A percentile compares a stretch with the other conserved stretches of the same genome.
phyloP scores from a whole-genome alignment of 2,329 filamentous ascomycete species.

The Spiromastix sp. region DNA sequence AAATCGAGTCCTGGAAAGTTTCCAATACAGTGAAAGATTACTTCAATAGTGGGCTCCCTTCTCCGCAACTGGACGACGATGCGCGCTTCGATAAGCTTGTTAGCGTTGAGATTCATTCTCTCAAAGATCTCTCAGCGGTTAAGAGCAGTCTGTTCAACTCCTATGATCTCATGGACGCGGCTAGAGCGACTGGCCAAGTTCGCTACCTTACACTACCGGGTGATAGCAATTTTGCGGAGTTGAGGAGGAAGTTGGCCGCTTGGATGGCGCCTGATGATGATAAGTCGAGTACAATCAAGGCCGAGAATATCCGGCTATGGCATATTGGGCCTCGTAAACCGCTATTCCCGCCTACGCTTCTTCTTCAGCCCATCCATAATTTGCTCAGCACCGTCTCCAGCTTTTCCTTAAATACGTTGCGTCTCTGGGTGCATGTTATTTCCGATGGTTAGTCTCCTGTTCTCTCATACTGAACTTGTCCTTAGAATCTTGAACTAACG shows the following conservation, averaged over 20 bases:
- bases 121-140: constrained; percentile 23
- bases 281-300: constrained; percentile 13
- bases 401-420: constrained; percentile 17
- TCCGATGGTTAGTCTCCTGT: constrained; percentile 22
- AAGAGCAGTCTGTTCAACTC: constrained; percentile 30
- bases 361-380: constrained; percentile 25
- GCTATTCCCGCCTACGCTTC: constrained; percentile 23
- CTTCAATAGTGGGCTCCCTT: constrained; percentile 21
- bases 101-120: constrained; percentile 31
- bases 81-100: constrained; percentile 10
- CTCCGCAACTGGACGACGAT: constrained; percentile 5
- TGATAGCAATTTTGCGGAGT: constrained; percentile 23
- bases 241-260: constrained; percentile 27
- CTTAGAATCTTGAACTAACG: constrained; percentile 6
- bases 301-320: constrained; percentile 32
- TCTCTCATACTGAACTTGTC: neutral
- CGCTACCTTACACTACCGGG: constrained; percentile 27
- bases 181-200: constrained; percentile 15
- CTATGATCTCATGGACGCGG: constrained; percentile 33
- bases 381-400: constrained; percentile 19
- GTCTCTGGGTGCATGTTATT: constrained; percentile 31
- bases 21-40: constrained; percentile 31
- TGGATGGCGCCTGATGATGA: constrained; percentile 20
- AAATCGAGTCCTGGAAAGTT: constrained; percentile 39
- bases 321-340: constrained; percentile 26